phyloP scores from a whole-genome alignment of 2,329 filamentous ascomycete species.

The Pyrenophora graminea region DNA sequence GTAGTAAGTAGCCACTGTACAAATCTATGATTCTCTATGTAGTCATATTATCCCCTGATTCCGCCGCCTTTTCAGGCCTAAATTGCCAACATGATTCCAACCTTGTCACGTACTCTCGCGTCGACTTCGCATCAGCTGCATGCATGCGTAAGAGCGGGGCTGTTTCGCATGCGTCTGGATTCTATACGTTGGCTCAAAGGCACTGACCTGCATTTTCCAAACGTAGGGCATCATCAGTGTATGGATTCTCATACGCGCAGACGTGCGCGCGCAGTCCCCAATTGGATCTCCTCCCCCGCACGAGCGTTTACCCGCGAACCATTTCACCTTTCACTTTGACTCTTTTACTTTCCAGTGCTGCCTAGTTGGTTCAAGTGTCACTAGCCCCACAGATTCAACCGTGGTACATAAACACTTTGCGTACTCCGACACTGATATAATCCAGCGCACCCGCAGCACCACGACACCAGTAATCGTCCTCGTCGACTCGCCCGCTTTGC shows the following conservation, averaged over 20 bases:
- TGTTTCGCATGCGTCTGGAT: neutral
- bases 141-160: neutral
- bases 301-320: too few species aligned
- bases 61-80: neutral
- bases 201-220: neutral
- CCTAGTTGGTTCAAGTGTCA: slow-evolving; percentile 2
- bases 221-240: neutral
- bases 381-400: neutral
- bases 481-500: too few species aligned
- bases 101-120: neutral
- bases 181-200: neutral
- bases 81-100: neutral
- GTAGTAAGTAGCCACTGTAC: neutral
- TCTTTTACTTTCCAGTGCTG: neutral
- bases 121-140: slow-evolving; percentile 2
- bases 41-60: neutral
- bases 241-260: too few species aligned
- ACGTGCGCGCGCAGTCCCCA: too few species aligned
- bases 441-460: neutral
- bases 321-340: neutral
- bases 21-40: neutral
- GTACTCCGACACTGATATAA: neutral
- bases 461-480: too few species aligned
- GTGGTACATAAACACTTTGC: neutral
- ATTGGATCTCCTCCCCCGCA: too few species aligned